Percentiles rank a stretch among this genome's conserved stretches.
Conservation (phyloP, 495 filamentous ascomycete species). For the Lindgomyces ingoldianus region DNA sequence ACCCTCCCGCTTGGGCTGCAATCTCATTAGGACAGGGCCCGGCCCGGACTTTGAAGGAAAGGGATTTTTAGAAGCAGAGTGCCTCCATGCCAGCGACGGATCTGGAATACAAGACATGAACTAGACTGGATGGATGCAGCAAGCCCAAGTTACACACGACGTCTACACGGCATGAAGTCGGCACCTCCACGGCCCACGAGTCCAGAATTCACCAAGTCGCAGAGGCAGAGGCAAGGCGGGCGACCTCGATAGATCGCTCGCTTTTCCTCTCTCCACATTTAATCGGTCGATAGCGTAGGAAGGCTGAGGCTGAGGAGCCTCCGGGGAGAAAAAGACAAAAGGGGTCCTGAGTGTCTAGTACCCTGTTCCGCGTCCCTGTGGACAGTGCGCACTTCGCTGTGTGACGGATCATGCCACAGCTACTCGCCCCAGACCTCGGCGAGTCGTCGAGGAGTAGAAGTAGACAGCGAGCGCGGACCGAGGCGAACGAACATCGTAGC, state of each 20-base stretch:
- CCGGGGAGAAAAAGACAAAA: background rate
- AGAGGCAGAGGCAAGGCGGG: slow-evolving; percentile 19
- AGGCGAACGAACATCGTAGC: slow-evolving; percentile 33
- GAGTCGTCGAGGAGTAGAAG: slow-evolving; percentile 25
- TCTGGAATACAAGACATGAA: background rate
- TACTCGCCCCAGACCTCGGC: slow-evolving; percentile 15
- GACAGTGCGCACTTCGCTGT: slow-evolving; percentile 5
- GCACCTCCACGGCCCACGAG: slow-evolving; percentile 28
- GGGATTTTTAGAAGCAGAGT: background rate
- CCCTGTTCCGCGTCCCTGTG: slow-evolving; percentile 9
- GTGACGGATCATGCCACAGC: slow-evolving; percentile 26
- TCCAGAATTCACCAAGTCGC: slow-evolving; percentile 11
- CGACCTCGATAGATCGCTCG: background rate
- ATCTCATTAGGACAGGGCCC: background rate
- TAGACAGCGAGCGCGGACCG: slow-evolving; percentile 28
- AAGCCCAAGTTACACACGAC: slow-evolving; percentile 32
- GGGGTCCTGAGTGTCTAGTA: background rate
- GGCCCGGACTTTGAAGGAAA: background rate
- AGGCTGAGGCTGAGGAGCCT: background rate
- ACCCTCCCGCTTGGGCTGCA: slow-evolving; percentile 11
- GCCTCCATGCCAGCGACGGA: background rate
- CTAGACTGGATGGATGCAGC: slow-evolving; percentile 36
- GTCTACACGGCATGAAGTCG: slow-evolving; percentile 30
- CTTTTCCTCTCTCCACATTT: slow-evolving; percentile 2
- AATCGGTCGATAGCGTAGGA: background rate